phyloP scores from a whole-genome alignment of 768 basidiomycete species.

The Dendrothele bispora region DNA sequence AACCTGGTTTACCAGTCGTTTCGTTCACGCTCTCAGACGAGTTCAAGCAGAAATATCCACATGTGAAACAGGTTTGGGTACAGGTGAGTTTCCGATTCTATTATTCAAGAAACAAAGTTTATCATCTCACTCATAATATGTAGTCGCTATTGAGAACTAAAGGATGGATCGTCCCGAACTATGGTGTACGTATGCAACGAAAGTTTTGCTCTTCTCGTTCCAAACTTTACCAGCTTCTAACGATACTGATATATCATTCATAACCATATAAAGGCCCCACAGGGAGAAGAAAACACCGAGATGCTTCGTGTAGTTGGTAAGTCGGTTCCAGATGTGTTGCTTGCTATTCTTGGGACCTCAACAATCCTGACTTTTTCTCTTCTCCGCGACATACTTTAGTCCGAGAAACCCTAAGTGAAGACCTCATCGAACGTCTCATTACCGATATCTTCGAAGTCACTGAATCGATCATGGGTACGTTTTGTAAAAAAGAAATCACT shows the following conservation, averaged over 20 bases:
- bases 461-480: slow-evolving; percentile 45
- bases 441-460: slow-evolving; percentile 50
- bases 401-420: slow-evolving; percentile 55
- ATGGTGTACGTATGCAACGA: slow-evolving; percentile 34
- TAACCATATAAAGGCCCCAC: slow-evolving; percentile 54
- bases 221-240: too few relatives aligned
- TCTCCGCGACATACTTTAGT: too few relatives aligned
- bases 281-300: slow-evolving; percentile 50
- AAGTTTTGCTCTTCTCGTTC: too few relatives aligned
- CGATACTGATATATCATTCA: too few relatives aligned
- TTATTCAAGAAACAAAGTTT: slow-evolving; percentile 1
- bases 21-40: slow-evolving; percentile 57
- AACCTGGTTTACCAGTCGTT: slow-evolving; percentile 59
- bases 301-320: slow-evolving; percentile 58
- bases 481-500: too few relatives aligned
- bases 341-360: too few relatives aligned
- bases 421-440: slow-evolving; percentile 49
- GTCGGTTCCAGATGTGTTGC: slow-evolving; percentile 38
- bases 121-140: not conserved
- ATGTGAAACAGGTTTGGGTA: slow-evolving; percentile 54
- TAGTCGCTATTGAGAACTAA: slow-evolving; percentile 46
- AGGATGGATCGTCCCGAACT: slow-evolving; percentile 66
- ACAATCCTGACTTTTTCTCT: too few relatives aligned
- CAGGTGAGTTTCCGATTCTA: slow-evolving; percentile 26
- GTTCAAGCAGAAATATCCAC: slow-evolving; percentile 49